These are phyloP conservation scores for Colletotrichum sp. DNA, from an alignment of 2,329 filamentous ascomycete genomes.

Conservation along the genomic window DNA sequence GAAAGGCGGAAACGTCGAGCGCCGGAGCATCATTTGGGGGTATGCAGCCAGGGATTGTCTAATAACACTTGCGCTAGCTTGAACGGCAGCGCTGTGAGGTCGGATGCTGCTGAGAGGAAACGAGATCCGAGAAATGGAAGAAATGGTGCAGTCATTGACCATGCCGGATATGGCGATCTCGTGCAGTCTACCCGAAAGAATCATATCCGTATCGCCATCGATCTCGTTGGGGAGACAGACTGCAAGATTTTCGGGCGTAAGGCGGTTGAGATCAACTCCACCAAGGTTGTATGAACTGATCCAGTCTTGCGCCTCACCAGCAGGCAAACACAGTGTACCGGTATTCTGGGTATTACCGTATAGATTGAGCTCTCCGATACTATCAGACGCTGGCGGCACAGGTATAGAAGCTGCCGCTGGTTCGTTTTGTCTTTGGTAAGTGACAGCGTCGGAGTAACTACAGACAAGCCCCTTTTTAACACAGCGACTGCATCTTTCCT, in stretches of 20 bases:
- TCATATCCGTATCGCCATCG: not conserved
- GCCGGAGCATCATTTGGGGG: conserved; percentile 16
- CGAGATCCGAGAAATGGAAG: not conserved
- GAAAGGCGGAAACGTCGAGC: conserved; percentile 14
- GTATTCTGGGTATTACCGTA: not conserved
- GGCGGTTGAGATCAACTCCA: not conserved
- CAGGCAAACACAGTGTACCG: not conserved
- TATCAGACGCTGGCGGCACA: not conserved
- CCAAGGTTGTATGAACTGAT: not conserved
- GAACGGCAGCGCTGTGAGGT: not conserved
- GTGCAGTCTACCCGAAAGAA: not conserved
- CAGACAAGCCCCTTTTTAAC: conserved; percentile 5
- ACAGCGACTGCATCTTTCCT: conserved; percentile 5
- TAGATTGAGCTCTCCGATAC: not conserved
- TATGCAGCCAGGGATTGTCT: not conserved
- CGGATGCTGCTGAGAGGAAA: not conserved
- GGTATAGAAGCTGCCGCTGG: not conserved
- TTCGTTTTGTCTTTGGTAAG: not conserved
- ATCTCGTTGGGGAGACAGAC: not conserved
- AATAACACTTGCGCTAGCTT: not conserved
- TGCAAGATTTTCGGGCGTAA: not conserved
- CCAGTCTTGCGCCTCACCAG: not conserved
- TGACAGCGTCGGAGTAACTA: not conserved
- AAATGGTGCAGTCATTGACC: not conserved
- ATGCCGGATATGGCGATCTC: not conserved